These are phyloP conservation scores for Talaromyces sp. DNA, from an alignment of 2,329 filamentous ascomycete species.

Conservation along the genomic window DNA sequence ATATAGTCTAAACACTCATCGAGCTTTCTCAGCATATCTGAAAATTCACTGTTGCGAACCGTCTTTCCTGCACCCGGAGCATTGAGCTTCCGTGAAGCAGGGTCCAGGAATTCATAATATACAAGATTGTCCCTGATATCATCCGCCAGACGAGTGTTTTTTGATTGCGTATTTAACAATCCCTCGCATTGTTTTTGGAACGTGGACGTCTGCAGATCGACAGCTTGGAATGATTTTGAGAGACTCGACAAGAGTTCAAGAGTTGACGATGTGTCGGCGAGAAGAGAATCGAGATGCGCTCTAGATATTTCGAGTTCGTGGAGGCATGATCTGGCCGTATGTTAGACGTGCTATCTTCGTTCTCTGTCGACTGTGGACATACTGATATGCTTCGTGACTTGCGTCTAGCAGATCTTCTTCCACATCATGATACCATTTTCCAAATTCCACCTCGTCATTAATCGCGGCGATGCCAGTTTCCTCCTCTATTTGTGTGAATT, in stretches of 20 bases:
- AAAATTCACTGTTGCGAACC: constrained; percentile 79
- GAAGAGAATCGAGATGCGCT: constrained; percentile 73
- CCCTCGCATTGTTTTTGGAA: constrained; percentile 92
- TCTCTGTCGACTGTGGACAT: constrained; percentile 33
- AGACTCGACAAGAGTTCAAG: constrained; percentile 73
- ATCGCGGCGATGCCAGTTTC: constrained; percentile 33
- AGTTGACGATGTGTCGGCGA: constrained; percentile 72
- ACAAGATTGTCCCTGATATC: constrained; percentile 86
- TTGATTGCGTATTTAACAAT: constrained; percentile 74
- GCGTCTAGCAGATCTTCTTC: constrained; percentile 71
- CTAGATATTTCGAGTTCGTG: constrained; percentile 79
- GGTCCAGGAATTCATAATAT: constrained; percentile 92
- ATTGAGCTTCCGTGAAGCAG: constrained; percentile 83
- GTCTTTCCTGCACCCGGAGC: constrained; percentile 83
- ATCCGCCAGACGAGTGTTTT: constrained; percentile 73
- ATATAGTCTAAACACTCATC: constrained; percentile 93
- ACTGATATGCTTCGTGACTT: constrained; percentile 83
- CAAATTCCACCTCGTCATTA: constrained; percentile 59
- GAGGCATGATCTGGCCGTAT: constrained; percentile 61
- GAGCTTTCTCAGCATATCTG: constrained; percentile 80
- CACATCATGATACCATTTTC: constrained; percentile 56
- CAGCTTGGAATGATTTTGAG: constrained; percentile 79
- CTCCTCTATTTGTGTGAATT: constrained; percentile 16
- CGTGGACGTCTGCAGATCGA: constrained; percentile 85
- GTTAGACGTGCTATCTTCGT: constrained; percentile 5